phyloP scores from a whole-genome alignment of 306 rosid genomes.

The Inga laurina region DNA sequence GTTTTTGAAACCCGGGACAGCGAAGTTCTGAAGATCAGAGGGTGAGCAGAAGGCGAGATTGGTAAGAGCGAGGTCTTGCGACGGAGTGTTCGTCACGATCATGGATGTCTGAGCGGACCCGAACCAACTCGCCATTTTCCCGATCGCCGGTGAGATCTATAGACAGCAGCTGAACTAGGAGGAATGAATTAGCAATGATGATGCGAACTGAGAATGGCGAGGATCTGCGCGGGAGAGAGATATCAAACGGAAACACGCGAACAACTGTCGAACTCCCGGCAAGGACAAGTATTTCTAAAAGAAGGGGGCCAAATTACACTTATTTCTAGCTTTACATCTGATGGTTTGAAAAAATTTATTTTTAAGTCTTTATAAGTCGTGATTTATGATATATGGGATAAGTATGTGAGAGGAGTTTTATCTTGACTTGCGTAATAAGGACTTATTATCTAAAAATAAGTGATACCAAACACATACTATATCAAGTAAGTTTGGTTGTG shows the following conservation, averaged over 20 bases:
- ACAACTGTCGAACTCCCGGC: not conserved
- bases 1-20: constrained; percentile 54
- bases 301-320: not conserved
- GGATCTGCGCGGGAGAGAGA: constrained; percentile 14
- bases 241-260: not conserved
- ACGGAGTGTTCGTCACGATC: constrained; percentile 73
- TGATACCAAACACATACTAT: too few relatives aligned
- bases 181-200: not conserved
- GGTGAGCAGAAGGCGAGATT: constrained; percentile 77
- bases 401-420: too few relatives aligned
- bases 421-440: too few relatives aligned
- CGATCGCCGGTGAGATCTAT: constrained; percentile 19
- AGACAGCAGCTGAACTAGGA: not conserved
- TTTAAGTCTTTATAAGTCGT: too few relatives aligned
- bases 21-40: constrained; percentile 68
- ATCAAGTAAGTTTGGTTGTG: too few relatives aligned
- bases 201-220: not conserved
- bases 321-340: too few relatives aligned
- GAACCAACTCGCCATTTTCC: constrained; percentile 59
- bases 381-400: too few relatives aligned
- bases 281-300: not conserved
- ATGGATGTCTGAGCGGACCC: constrained; percentile 47
- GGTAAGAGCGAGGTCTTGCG: constrained; percentile 66
- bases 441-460: too few relatives aligned
- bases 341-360: too few relatives aligned